Base-by-base conservation (phyloP, 768 basidiomycete species). In the Tricholoma sp. region DNA sequence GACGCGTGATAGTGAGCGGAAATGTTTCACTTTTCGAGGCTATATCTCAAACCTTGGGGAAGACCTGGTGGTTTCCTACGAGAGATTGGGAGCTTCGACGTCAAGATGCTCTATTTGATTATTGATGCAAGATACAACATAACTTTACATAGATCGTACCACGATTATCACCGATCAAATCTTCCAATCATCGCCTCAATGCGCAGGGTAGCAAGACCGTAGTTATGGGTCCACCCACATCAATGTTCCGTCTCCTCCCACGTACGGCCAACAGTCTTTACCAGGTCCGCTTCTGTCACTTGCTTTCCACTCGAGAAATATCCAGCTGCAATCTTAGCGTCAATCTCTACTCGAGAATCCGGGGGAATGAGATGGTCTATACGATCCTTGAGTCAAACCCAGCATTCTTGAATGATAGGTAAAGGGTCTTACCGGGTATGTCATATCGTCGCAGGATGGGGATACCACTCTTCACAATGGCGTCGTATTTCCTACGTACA, bases 241-340 rank as follows among this genome's bases (percentile, higher is more conserved):
- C 64, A 92, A 71, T 93, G 91, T 66, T 91, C 90, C 31, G 86
- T 85, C 73, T 94, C 92, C 70, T 94, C 92, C 93, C 92, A 95
- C 1, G 88, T 83, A 57, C 93, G 76, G 0, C 93, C 93, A 0
- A 94, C 90, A 0, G 93, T 94, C 80, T 88, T 91, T 53, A 83
- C 73, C 35, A 96, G 73, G 70, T 96, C 93, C 16, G 80, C 88
- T 67, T 91, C 81, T 0, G 84, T 85, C 41, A 95, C 68, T 65
- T 86, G 77, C 71, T 89, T 89, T 2, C 85, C 86, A 59, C 81
- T 88, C 29, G 89, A 85, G 74, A 91, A 96, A 70, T 98, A 98
- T 7, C 94, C 95, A 4, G 91, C 87, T 10, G 91, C 91, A 63
- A 94, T 94, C 82, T 97, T 98, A 34, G 95, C 95, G 62, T 97